Percentiles rank a stretch among this genome's conserved stretches.
Evolutionary conservation across 345 rosid species (phyloP).

Genomic region (Gossypium longicalyx): DNA sequence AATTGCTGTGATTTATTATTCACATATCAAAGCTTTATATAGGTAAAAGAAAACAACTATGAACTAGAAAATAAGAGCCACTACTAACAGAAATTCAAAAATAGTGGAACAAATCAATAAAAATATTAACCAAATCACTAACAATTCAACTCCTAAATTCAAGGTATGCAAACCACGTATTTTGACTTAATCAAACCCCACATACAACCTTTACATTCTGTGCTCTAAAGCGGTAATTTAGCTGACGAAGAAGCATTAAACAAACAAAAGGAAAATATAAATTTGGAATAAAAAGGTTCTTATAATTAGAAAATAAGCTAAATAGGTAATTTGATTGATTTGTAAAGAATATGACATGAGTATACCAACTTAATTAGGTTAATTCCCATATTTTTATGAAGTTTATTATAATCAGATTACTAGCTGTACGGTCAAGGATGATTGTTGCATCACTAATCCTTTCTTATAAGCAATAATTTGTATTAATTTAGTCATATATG

Average conservation of each 20-base stretch:
- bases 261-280: background rate
- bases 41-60: too few species aligned
- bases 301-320: background rate
- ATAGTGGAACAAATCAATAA: too few species aligned
- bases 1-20: too few species aligned
- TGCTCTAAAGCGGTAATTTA: background rate
- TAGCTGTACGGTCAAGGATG: constrained; percentile 12
- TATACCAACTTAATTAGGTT: background rate
- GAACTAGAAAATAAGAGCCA: too few species aligned
- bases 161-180: too few species aligned
- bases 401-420: background rate
- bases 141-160: too few species aligned
- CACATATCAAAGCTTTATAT: too few species aligned
- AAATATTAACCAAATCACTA: too few species aligned
- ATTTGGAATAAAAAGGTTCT: background rate
- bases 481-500: background rate
- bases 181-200: too few species aligned
- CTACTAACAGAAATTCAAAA: too few species aligned
- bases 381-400: background rate
- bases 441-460: background rate
- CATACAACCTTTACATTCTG: too few species aligned
- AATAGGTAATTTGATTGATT: background rate
- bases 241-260: background rate
- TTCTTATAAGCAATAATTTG: constrained; percentile 1
- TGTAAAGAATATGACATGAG: background rate